These are phyloP conservation scores for Lipomyces mesembrius DNA, from an alignment of 805 yeast species.

Conservation along the genomic window DNA sequence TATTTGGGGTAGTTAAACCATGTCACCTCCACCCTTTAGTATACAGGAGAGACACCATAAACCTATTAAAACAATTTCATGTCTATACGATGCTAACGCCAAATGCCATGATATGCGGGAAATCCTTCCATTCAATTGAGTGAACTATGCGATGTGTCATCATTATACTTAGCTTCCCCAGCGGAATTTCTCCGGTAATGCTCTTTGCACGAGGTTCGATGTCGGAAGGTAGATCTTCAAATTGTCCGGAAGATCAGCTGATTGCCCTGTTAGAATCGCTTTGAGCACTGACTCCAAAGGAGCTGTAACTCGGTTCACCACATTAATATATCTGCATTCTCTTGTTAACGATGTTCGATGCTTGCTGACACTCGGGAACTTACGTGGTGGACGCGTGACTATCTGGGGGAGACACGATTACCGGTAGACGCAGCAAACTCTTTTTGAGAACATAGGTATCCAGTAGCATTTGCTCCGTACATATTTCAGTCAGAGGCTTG, in stretches of 20 bases:
- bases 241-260: conserved; percentile 45
- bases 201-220: conserved; percentile 22
- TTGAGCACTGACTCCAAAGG: conserved; percentile 68
- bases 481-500: conserved; percentile 69
- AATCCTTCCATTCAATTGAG: neutral
- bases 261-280: conserved; percentile 60
- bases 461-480: conserved; percentile 78
- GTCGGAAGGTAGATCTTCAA: conserved; percentile 29
- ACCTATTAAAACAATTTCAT: neutral
- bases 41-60: neutral
- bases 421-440: conserved; percentile 49
- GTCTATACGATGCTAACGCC: neutral
- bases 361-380: conserved; percentile 7
- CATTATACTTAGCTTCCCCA: conserved; percentile 17
- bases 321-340: conserved; percentile 48
- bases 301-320: conserved; percentile 51
- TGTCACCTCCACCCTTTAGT: neutral
- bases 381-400: conserved; percentile 24
- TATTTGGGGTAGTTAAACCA: neutral
- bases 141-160: neutral
- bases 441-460: conserved; percentile 71
- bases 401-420: conserved; percentile 35
- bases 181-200: conserved; percentile 31
- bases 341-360: conserved; percentile 24
- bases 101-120: neutral